A percentile compares a stretch with the other conserved stretches of the same genome.
Conservation (phyloP, 306 rosid genomes). For the Abrus pulchellus region DNA sequence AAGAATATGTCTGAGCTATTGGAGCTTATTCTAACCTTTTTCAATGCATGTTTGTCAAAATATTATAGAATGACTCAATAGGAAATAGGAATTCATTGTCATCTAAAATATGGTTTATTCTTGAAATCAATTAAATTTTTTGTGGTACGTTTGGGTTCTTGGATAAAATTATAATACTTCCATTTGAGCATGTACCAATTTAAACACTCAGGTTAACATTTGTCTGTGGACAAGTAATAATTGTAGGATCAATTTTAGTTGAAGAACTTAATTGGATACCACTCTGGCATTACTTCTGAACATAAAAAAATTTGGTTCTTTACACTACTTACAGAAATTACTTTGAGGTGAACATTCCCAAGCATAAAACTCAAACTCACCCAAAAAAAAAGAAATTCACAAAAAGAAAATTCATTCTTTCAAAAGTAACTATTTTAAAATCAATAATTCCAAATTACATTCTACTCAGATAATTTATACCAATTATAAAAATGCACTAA, state of each 20-base stretch:
- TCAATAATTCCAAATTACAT: slow-evolving; percentile 2
- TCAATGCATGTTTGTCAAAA: neutral
- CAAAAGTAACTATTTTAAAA: slow-evolving; percentile 9
- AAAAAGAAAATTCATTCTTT: slow-evolving; percentile 7
- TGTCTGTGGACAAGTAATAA: neutral
- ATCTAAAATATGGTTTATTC: slow-evolving; percentile 11
- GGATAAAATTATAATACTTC: neutral
- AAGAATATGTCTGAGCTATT: neutral
- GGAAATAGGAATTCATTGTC: slow-evolving; percentile 9
- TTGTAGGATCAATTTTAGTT: slow-evolving; percentile 23
- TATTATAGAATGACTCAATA: neutral
- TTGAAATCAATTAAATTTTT: neutral
- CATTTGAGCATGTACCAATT: slow-evolving; percentile 14
- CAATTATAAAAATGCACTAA: slow-evolving; percentile 1
- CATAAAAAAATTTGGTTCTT: neutral
- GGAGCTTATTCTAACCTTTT: neutral
- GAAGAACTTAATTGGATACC: neutral
- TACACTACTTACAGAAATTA: neutral
- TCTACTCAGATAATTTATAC: slow-evolving; percentile 2
- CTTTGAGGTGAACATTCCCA: neutral
- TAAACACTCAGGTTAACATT: neutral
- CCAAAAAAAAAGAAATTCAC: no score
- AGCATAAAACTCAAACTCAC: neutral
- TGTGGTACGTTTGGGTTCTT: slow-evolving; percentile 15
- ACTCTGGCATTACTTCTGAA: slow-evolving; percentile 26